Evolutionary conservation across 345 rosid genomes (phyloP).

Genomic region (Gossypium australe): DNA sequence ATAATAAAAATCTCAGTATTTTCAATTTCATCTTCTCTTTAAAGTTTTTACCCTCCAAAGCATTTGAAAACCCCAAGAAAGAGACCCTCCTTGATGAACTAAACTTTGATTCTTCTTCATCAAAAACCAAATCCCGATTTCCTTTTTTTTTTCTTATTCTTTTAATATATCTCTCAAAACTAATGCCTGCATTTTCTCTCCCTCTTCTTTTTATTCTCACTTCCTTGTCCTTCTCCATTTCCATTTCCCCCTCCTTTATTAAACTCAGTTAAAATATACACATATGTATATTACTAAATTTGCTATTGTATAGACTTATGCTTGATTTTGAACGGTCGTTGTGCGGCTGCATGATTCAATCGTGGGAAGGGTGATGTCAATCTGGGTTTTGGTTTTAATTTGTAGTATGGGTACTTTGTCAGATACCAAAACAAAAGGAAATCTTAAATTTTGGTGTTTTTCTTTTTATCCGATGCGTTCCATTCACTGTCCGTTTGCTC

Average conservation of each 20-base stretch:
- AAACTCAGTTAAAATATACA: not conserved
- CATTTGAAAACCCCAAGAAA: conserved; percentile 92
- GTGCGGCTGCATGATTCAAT: conserved; percentile 42
- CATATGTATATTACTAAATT: no score
- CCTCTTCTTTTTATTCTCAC: conserved; percentile 5
- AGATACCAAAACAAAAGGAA: conserved; percentile 51
- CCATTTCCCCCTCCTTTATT: conserved; percentile 12
- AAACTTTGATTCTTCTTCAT: conserved; percentile 52
- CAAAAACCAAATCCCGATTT: conserved; percentile 47
- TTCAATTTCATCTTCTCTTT: conserved; percentile 4
- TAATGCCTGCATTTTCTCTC: conserved; percentile 23
- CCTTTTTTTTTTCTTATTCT: conserved; percentile 9
- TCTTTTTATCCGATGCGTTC: conserved; percentile 58
- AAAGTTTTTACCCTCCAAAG: conserved; percentile 50
- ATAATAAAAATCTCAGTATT: not conserved
- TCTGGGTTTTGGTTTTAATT: conserved; percentile 25
- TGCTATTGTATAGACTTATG: not conserved
- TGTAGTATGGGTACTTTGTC: conserved; percentile 52
- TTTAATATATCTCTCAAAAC: conserved; percentile 6
- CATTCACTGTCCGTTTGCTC: conserved; percentile 39
- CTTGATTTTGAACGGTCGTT: conserved; percentile 25
- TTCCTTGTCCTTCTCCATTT: conserved; percentile 11
- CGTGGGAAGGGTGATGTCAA: conserved; percentile 29
- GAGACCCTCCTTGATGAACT: conserved; percentile 59
- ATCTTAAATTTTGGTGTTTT: conserved; percentile 29